These are phyloP conservation scores for Erodium trifolium DNA, from an alignment of 441 rosid species.

Conservation along the genomic window DNA sequence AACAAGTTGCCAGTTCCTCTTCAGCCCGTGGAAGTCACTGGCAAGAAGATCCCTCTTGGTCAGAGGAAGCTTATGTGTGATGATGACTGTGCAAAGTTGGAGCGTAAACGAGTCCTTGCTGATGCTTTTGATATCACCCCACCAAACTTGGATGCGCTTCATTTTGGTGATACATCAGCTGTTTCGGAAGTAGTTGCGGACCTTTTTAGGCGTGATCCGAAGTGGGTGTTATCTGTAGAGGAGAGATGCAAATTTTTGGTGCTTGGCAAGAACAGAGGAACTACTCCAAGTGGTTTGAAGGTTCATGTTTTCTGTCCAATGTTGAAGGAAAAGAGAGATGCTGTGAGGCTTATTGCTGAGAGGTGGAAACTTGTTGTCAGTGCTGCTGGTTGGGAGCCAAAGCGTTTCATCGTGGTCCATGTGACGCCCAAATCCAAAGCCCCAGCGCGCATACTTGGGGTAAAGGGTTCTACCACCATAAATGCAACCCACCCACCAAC, in stretches of 20 bases:
- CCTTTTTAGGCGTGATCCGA: conserved; percentile 83
- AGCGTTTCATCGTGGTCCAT: conserved; percentile 73
- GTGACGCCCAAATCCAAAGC: conserved; percentile 70
- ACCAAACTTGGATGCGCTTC: conserved; percentile 77
- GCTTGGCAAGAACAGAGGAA: conserved; percentile 70
- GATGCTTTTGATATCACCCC: conserved; percentile 87
- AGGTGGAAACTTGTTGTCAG: conserved; percentile 85
- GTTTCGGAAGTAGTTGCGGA: conserved; percentile 68
- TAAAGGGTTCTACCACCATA: conserved; percentile 44
- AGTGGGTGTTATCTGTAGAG: conserved; percentile 85
- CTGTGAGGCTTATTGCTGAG: conserved; percentile 73
- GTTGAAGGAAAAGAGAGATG: conserved; percentile 93
- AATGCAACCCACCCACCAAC: conserved; percentile 44
- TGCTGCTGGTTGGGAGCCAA: conserved; percentile 96
- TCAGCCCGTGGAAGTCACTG: conserved; percentile 59
- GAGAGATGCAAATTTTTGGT: conserved; percentile 94
- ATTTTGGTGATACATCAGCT: conserved; percentile 74
- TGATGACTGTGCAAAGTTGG: conserved; percentile 84
- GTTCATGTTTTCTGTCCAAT: conserved; percentile 91
- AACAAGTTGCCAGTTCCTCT: conserved; percentile 70
- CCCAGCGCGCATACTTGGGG: conserved; percentile 71
- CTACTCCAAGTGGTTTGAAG: conserved; percentile 45
- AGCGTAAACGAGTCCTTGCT: conserved; percentile 86
- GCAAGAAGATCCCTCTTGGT: conserved; percentile 65
- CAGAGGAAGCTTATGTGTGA: conserved; percentile 87